Evolutionary conservation across 2,329 filamentous ascomycete species (phyloP).

Genomic region (Fusarium illudens): DNA sequence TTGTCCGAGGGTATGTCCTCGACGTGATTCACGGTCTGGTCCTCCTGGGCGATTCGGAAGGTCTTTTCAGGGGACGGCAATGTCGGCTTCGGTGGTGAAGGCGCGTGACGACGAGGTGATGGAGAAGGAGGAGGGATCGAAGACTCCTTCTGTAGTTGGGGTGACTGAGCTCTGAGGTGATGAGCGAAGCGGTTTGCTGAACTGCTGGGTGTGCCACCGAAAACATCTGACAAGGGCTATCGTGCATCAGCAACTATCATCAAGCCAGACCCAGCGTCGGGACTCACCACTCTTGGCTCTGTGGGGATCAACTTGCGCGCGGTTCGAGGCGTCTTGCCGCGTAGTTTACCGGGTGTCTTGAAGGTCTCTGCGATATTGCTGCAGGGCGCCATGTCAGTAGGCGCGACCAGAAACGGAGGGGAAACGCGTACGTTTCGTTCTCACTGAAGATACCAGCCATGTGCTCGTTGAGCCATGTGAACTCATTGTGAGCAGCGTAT

Average conservation of each 20-base stretch:
- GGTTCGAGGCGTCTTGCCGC: slow-evolving; percentile 82
- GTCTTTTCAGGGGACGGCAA: slow-evolving; percentile 16
- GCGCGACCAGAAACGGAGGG: neutral
- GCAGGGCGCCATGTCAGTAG: slow-evolving; percentile 23
- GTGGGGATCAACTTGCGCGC: slow-evolving; percentile 65
- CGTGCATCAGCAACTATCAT: slow-evolving; percentile 38
- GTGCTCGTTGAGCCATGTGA: slow-evolving; percentile 99
- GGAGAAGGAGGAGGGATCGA: slow-evolving; percentile 47
- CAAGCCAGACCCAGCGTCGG: slow-evolving; percentile 2
- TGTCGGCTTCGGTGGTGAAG: slow-evolving; percentile 44
- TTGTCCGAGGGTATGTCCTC: slow-evolving; percentile 17
- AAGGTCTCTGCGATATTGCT: slow-evolving; percentile 96
- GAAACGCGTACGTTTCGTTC: slow-evolving; percentile 75
- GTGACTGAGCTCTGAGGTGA: slow-evolving; percentile 59
- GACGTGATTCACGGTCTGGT: slow-evolving; percentile 8
- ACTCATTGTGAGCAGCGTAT: slow-evolving; percentile 89
- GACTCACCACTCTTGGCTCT: slow-evolving; percentile 71
- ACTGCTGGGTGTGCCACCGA: slow-evolving; percentile 64
- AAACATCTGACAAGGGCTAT: slow-evolving; percentile 68
- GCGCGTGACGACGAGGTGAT: slow-evolving; percentile 46
- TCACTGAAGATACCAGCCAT: slow-evolving; percentile 93
- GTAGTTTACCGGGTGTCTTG: slow-evolving; percentile 87
- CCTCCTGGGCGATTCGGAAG: slow-evolving; percentile 6
- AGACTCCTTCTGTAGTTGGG: slow-evolving; percentile 61
- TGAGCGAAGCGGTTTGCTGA: slow-evolving; percentile 63